phyloP scores from a whole-genome alignment of 2,329 filamentous ascomycete genomes.

The Bipolaris gigantea region DNA sequence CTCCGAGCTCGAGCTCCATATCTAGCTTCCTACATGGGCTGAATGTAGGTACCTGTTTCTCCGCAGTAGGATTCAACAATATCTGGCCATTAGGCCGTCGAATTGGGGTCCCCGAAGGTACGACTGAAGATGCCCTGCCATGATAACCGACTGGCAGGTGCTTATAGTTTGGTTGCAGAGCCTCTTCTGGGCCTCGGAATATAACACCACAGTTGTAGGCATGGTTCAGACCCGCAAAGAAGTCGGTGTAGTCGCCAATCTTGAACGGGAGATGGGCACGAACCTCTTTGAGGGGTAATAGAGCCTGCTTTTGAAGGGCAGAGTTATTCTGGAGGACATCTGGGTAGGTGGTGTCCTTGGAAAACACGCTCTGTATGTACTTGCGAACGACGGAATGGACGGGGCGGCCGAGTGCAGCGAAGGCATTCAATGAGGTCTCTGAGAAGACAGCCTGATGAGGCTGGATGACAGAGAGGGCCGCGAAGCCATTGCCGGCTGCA shows the following conservation, averaged over 20 bases:
- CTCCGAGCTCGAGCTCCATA: constrained; percentile 79
- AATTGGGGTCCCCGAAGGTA: constrained; percentile 73
- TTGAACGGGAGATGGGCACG: constrained; percentile 72
- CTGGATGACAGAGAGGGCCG: constrained; percentile 58
- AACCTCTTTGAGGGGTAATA: constrained; percentile 63
- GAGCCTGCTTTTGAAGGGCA: constrained; percentile 57
- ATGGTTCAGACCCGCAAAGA: constrained; percentile 80
- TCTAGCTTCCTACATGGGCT: constrained; percentile 69
- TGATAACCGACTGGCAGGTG: constrained; percentile 83
- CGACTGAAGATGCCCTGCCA: constrained; percentile 73
- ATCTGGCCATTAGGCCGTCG: constrained; percentile 77
- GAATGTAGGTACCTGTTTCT: constrained; percentile 65
- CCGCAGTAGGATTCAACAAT: constrained; percentile 63
- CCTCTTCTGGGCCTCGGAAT: constrained; percentile 72
- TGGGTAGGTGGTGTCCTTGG: constrained; percentile 60
- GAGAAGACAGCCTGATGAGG: constrained; percentile 64
- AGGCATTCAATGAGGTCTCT: constrained; percentile 68
- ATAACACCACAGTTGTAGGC: constrained; percentile 72
- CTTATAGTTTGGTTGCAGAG: constrained; percentile 78
- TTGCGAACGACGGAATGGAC: constrained; percentile 69
- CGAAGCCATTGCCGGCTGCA: constrained; percentile 61
- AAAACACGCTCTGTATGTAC: constrained; percentile 69
- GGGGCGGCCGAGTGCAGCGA: constrained; percentile 70
- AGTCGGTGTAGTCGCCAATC: constrained; percentile 84
- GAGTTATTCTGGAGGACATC: constrained; percentile 65